These are phyloP conservation scores for Mycena vulgaris DNA, from an alignment of 768 basidiomycete genomes.

Conservation along the genomic window DNA sequence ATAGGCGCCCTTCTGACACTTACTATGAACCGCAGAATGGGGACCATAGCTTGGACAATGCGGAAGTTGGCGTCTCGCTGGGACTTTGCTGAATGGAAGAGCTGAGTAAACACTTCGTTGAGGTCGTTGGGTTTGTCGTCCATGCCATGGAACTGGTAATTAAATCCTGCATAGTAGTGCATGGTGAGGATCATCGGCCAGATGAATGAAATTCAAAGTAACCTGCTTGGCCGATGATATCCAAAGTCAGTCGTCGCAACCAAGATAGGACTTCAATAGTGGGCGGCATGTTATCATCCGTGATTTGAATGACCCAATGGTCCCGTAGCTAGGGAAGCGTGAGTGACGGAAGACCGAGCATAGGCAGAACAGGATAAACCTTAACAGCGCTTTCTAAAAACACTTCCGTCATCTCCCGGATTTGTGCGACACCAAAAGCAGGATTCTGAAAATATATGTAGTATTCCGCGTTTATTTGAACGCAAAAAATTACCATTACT, in stretches of 20 bases:
- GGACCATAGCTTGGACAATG: constrained; percentile 44
- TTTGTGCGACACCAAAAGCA: constrained; percentile 60
- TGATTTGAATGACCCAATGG: constrained; percentile 47
- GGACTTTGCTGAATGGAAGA: constrained; percentile 40
- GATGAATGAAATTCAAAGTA: background rate
- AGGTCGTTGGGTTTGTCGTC: constrained; percentile 48
- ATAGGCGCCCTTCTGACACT: background rate
- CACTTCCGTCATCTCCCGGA: constrained; percentile 55
- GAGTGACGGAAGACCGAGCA: background rate
- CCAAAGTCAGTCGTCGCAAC: constrained; percentile 54
- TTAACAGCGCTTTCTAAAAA: constrained; percentile 53
- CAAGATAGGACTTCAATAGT: constrained; percentile 52
- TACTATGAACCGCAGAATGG: constrained; percentile 47
- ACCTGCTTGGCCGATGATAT: constrained; percentile 61
- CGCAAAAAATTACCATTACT: constrained; percentile 7
- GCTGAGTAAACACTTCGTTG: constrained; percentile 49
- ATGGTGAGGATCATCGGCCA: background rate
- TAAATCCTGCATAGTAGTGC: constrained; percentile 50
- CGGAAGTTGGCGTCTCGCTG: constrained; percentile 27
- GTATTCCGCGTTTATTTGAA: background rate
- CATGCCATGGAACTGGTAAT: constrained; percentile 54
- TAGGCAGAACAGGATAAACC: constrained; percentile 35
- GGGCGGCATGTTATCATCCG: constrained; percentile 30
- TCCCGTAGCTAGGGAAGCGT: constrained; percentile 49
- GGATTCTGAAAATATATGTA: constrained; percentile 53